Conservation (phyloP, 2,329 filamentous ascomycete genomes). For the Cladosporium phlei region DNA sequence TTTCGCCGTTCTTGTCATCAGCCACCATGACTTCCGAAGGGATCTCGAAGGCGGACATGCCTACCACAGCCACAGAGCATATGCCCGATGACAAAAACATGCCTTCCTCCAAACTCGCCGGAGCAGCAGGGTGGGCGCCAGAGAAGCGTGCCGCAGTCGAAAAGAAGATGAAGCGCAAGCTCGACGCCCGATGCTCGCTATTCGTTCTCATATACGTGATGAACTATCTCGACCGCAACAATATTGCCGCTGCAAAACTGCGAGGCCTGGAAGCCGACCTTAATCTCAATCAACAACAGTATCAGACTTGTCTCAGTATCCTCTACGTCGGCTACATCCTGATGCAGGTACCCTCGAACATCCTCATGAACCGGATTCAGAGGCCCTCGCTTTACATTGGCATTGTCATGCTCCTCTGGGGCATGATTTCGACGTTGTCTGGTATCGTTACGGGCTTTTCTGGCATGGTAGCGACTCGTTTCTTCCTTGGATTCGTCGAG, state of each 20-base stretch:
- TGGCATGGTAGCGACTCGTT: slow-evolving; percentile 35
- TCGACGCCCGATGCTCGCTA: slow-evolving; percentile 66
- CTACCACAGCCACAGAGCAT: slow-evolving; percentile 24
- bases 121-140: slow-evolving; percentile 18
- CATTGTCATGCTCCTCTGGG: slow-evolving; percentile 33
- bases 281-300: slow-evolving; percentile 51
- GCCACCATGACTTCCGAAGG: slow-evolving; percentile 4
- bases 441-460: slow-evolving; percentile 32
- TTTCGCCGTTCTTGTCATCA: too few relatives aligned
- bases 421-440: slow-evolving; percentile 31
- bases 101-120: slow-evolving; percentile 1
- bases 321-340: slow-evolving; percentile 39
- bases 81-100: slow-evolving; percentile 2
- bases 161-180: slow-evolving; percentile 48
- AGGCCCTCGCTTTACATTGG: slow-evolving; percentile 30
- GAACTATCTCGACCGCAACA: slow-evolving; percentile 38
- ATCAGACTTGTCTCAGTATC: slow-evolving; percentile 43
- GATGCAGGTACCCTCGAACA: slow-evolving; percentile 35
- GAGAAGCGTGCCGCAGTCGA: slow-evolving; percentile 7
- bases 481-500: slow-evolving; percentile 41
- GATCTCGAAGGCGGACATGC: slow-evolving; percentile 23
- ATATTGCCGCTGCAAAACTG: slow-evolving; percentile 63
- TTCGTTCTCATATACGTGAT: slow-evolving; percentile 45
- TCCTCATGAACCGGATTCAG: slow-evolving; percentile 33
- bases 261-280: slow-evolving; percentile 61